Percentiles rank a stretch among this genome's conserved stretches.
phyloP scores from a whole-genome alignment of 805 yeast genomes.

The Kuraishia piskuri region DNA sequence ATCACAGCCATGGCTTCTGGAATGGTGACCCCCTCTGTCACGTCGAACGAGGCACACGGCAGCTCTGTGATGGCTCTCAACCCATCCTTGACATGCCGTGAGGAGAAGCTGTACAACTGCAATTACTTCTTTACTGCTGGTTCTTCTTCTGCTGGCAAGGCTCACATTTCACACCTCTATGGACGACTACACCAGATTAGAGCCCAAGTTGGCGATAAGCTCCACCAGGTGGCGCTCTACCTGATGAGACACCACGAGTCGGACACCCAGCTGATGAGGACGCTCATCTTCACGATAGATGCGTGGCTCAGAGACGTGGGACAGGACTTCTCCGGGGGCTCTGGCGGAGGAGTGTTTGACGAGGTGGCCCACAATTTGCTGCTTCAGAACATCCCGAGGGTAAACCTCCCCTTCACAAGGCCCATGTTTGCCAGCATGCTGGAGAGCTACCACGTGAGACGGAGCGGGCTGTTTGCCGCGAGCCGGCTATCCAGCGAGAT shows the following conservation, averaged over 20 bases:
- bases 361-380: background rate
- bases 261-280: conserved; percentile 53
- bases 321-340: conserved; percentile 42
- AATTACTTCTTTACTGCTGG: conserved; percentile 20
- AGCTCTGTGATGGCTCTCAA: conserved; percentile 20
- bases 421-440: conserved; percentile 68
- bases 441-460: conserved; percentile 63
- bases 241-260: conserved; percentile 45
- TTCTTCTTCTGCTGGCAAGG: conserved; percentile 18
- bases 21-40: background rate
- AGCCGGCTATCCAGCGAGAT: conserved; percentile 60
- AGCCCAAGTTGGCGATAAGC: conserved; percentile 37
- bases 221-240: conserved; percentile 48
- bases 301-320: conserved; percentile 77
- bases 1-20: background rate
- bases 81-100: conserved; percentile 38
- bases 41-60: background rate
- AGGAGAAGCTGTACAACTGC: conserved; percentile 32
- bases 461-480: conserved; percentile 65
- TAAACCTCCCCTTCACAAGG: conserved; percentile 67
- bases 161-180: conserved; percentile 39
- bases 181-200: conserved; percentile 51
- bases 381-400: conserved; percentile 53
- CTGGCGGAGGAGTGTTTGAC: conserved; percentile 29
- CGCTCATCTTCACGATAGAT: conserved; percentile 53